A percentile compares a stretch with the other conserved stretches of the same genome.
Evolutionary conservation across 2,329 filamentous ascomycete species (phyloP).

Genomic region (Cryphonectria radicalis): DNA sequence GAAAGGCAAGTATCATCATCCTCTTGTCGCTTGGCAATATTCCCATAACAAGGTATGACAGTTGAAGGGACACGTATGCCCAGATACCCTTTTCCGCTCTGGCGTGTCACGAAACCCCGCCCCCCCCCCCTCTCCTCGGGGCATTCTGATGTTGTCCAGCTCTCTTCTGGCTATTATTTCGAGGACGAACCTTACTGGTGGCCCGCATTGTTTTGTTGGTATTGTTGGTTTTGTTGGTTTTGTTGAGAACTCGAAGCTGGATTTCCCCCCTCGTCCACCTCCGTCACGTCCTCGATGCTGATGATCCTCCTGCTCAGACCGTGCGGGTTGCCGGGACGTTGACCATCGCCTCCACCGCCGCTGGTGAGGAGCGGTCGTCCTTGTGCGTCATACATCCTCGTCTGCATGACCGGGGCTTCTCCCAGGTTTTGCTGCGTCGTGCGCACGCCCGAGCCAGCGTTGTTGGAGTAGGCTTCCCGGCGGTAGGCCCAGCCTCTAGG

Average conservation of each 20-base stretch:
- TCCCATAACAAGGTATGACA: background rate
- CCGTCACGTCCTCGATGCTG: slow-evolving; percentile 29
- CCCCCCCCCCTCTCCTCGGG: background rate
- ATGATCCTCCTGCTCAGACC: slow-evolving; percentile 22
- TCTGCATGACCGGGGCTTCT: slow-evolving; percentile 20
- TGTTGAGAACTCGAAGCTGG: background rate
- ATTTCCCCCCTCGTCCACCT: slow-evolving; percentile 15
- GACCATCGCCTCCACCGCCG: background rate
- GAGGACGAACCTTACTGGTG: background rate
- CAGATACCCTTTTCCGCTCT: background rate
- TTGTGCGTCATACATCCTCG: slow-evolving; percentile 21
- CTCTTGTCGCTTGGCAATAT: background rate
- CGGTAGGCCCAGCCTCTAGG: slow-evolving; percentile 24
- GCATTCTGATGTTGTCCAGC: background rate
- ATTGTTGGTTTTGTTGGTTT: background rate
- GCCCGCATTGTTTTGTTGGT: background rate
- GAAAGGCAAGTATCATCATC: background rate
- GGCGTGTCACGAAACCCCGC: background rate
- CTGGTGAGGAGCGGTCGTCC: slow-evolving; percentile 22
- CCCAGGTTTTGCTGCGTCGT: slow-evolving; percentile 25
- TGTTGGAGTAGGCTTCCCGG: slow-evolving; percentile 24
- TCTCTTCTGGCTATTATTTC: background rate
- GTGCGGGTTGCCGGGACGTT: background rate
- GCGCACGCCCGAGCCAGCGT: slow-evolving; percentile 24
- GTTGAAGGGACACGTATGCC: background rate